Evolutionary conservation across 768 basidiomycete species (phyloP).

Genomic region (Ramaria rubella): DNA sequence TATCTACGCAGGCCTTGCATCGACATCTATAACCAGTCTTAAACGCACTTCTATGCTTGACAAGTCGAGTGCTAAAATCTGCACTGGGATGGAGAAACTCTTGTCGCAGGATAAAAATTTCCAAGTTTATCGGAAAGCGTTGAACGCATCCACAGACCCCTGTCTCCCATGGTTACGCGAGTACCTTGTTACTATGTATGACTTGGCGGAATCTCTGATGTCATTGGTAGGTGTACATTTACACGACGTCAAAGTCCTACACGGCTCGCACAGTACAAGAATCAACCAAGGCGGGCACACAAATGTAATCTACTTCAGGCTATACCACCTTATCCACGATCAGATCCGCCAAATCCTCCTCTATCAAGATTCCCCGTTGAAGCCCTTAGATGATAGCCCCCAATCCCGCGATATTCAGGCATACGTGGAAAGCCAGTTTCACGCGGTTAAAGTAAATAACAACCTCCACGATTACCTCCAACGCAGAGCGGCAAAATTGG

Average conservation of each 20-base stretch:
- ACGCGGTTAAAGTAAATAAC: background rate
- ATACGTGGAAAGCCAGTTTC: background rate
- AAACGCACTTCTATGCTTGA: slow-evolving; percentile 29
- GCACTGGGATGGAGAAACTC: slow-evolving; percentile 30
- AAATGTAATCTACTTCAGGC: background rate
- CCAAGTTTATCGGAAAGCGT: slow-evolving; percentile 31
- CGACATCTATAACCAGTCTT: slow-evolving; percentile 33
- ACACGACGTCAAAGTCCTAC: background rate
- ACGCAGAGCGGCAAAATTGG: background rate
- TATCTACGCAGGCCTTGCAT: slow-evolving; percentile 37
- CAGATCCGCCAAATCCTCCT: background rate
- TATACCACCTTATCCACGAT: background rate
- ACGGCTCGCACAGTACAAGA: background rate
- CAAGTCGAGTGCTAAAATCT: slow-evolving; percentile 22
- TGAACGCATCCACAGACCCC: slow-evolving; percentile 22
- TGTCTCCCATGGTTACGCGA: slow-evolving; percentile 39
- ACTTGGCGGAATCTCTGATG: background rate
- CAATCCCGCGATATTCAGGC: background rate
- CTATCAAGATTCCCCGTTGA: background rate
- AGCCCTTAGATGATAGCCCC: background rate
- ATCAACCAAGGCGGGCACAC: background rate
- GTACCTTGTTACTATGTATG: background rate
- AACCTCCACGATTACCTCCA: background rate
- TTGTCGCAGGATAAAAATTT: slow-evolving; percentile 31
- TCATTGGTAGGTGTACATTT: background rate